phyloP scores from a whole-genome alignment of 2,329 filamentous ascomycete genomes.

The Cryoendolithus antarcticus region DNA sequence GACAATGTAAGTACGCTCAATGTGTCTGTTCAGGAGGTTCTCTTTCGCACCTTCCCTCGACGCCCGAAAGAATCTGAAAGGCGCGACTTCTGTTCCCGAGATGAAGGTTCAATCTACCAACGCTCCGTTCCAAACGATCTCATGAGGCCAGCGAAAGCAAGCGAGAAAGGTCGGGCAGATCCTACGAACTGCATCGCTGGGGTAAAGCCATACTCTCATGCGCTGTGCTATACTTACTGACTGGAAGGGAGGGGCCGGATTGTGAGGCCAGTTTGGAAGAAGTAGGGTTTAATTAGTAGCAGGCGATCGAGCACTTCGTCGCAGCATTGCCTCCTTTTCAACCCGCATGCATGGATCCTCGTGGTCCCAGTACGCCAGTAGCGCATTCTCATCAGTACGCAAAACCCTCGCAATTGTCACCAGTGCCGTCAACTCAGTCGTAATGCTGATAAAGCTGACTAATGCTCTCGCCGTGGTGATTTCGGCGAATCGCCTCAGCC shows the following conservation, averaged over 20 bases:
- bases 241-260: constrained; percentile 3
- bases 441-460: constrained; percentile 37
- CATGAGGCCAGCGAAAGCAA: no score
- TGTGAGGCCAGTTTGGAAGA: not conserved
- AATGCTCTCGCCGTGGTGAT: constrained; percentile 88
- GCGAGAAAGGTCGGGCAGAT: constrained; percentile 26
- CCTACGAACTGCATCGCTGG: constrained; percentile 33
- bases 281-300: not conserved
- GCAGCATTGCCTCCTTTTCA: not conserved
- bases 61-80: constrained; percentile 9
- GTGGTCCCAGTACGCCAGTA: no score
- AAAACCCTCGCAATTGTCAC: not conserved
- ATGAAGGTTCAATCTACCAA: constrained; percentile 27
- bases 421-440: constrained; percentile 11
- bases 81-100: constrained; percentile 25
- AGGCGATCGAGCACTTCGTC: not conserved
- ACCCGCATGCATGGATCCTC: no score
- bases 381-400: no score
- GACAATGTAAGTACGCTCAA: not conserved
- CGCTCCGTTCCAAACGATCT: constrained; percentile 31
- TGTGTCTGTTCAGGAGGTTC: constrained; percentile 25
- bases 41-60: constrained; percentile 21
- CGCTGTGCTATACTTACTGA: no score
- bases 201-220: constrained; percentile 1
- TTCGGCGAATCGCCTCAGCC: constrained; percentile 84